These are phyloP conservation scores for Solanum pinnatisectum DNA, from an alignment of 257 asterid genomes.

Conservation along the genomic window DNA sequence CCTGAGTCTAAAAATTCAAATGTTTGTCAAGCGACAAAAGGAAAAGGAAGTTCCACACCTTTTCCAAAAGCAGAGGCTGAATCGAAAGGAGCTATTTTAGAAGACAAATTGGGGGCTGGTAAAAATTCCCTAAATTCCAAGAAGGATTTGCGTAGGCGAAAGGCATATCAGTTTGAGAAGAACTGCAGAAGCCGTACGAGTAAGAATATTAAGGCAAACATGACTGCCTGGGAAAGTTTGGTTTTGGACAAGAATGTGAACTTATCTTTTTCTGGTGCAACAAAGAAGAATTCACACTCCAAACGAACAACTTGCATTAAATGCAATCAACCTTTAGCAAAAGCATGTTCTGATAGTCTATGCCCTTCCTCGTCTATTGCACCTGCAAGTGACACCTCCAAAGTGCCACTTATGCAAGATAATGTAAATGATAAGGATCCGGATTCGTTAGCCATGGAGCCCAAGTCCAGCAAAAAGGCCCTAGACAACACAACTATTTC, in stretches of 20 bases:
- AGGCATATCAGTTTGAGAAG: conserved; percentile 53
- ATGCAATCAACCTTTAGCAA: conserved; percentile 7
- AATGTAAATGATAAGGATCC: conserved; percentile 11
- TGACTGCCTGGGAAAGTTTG: conserved; percentile 62
- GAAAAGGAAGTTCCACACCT: conserved; percentile 21
- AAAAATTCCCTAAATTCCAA: conserved; percentile 31
- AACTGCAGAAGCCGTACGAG: conserved; percentile 42
- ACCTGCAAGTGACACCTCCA: conserved; percentile 1
- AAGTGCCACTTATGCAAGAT: conserved; percentile 15
- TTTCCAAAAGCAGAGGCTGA: conserved; percentile 31
- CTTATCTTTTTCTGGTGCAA: conserved; percentile 27
- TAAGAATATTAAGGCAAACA: conserved; percentile 62
- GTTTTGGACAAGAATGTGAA: conserved; percentile 46
- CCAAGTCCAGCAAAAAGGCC: conserved; percentile 5
- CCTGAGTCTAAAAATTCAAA: conserved; percentile 4
- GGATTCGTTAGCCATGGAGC: conserved; percentile 6
- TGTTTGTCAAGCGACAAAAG: conserved; percentile 6
- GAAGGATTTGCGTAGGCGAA: conserved; percentile 57
- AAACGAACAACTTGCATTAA: conserved; percentile 16
- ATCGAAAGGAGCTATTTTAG: conserved; percentile 14
- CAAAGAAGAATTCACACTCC: conserved; percentile 28
- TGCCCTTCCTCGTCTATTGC: not conserved
- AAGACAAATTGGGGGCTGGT: conserved; percentile 31
- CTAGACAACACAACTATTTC: conserved; percentile 4
- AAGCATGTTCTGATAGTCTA: conserved; percentile 12